Percentiles rank a stretch among this genome's conserved stretches.
Evolutionary conservation across 257 asterid species (phyloP).

Genomic region (Scutellaria baicalensis): DNA sequence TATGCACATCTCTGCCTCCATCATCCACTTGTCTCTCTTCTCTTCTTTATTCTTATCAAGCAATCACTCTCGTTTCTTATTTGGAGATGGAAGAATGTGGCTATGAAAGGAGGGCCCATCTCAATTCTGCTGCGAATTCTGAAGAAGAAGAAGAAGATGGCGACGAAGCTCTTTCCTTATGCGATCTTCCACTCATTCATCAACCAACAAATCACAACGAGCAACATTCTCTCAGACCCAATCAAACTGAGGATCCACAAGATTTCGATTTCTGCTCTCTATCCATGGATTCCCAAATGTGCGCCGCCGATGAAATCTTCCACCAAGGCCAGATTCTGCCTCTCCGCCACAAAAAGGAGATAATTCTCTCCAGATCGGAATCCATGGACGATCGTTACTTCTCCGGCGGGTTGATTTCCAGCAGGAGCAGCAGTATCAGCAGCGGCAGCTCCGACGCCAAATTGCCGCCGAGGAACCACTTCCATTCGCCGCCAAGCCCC

Average conservation of each 20-base stretch:
- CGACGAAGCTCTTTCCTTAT: constrained; percentile 58
- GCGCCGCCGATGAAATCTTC: constrained; percentile 65
- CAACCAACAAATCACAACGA: background rate
- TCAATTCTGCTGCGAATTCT: background rate
- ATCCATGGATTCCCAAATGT: constrained; percentile 38
- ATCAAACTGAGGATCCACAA: constrained; percentile 15
- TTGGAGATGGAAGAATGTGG: background rate
- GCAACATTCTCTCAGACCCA: background rate
- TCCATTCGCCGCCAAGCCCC: constrained; percentile 72
- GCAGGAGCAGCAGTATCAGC: constrained; percentile 17
- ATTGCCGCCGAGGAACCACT: constrained; percentile 27
- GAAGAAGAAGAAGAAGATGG: constrained; percentile 24
- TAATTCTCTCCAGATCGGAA: constrained; percentile 24
- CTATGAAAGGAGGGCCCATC: background rate
- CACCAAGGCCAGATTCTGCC: constrained; percentile 68
- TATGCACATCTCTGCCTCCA: too few relatives aligned
- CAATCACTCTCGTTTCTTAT: background rate
- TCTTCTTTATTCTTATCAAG: background rate
- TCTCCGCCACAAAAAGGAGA: constrained; percentile 6
- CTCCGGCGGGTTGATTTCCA: background rate
- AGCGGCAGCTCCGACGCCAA: constrained; percentile 13
- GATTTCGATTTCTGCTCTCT: constrained; percentile 51
- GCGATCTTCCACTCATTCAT: constrained; percentile 55
- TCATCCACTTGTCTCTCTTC: too few relatives aligned
- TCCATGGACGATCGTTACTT: constrained; percentile 37